phyloP scores from a whole-genome alignment of 2,329 filamentous ascomycete species.

The Curvularia hawaiiensis region DNA sequence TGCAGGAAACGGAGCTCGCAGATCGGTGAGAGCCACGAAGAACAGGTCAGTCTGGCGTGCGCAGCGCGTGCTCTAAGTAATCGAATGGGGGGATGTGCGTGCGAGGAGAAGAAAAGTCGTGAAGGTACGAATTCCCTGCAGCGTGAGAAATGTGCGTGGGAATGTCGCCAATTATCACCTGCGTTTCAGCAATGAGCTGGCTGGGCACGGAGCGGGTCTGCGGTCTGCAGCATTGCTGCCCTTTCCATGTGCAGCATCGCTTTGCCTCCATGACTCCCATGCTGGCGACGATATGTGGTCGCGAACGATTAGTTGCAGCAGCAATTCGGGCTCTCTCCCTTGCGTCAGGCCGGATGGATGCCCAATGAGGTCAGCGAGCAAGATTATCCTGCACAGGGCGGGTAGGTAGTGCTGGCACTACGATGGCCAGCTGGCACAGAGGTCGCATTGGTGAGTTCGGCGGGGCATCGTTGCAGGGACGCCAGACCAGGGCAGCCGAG shows the following conservation, averaged over 20 bases:
- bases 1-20: slow-evolving; percentile 46
- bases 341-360: slow-evolving; percentile 37
- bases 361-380: slow-evolving; percentile 40
- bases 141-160: slow-evolving; percentile 36
- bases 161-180: slow-evolving; percentile 45
- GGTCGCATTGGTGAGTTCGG: slow-evolving; percentile 35
- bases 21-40: slow-evolving; percentile 42
- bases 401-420: slow-evolving; percentile 42
- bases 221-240: slow-evolving; percentile 44
- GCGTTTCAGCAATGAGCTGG: slow-evolving; percentile 44
- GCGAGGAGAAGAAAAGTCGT: slow-evolving; percentile 33
- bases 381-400: slow-evolving; percentile 43
- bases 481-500: slow-evolving; percentile 26
- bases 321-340: slow-evolving; percentile 45
- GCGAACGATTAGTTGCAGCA: slow-evolving; percentile 45
- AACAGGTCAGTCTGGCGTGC: slow-evolving; percentile 36
- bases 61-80: slow-evolving; percentile 31
- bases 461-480: slow-evolving; percentile 38
- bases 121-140: slow-evolving; percentile 44
- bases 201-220: slow-evolving; percentile 45
- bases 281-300: slow-evolving; percentile 42
- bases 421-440: slow-evolving; percentile 39
- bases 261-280: slow-evolving; percentile 38
- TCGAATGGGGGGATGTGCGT: slow-evolving; percentile 35
- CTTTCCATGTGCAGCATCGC: slow-evolving; percentile 37